Base-by-base conservation (phyloP, 169 alveolate species). In the Babesia divergens region DNA sequence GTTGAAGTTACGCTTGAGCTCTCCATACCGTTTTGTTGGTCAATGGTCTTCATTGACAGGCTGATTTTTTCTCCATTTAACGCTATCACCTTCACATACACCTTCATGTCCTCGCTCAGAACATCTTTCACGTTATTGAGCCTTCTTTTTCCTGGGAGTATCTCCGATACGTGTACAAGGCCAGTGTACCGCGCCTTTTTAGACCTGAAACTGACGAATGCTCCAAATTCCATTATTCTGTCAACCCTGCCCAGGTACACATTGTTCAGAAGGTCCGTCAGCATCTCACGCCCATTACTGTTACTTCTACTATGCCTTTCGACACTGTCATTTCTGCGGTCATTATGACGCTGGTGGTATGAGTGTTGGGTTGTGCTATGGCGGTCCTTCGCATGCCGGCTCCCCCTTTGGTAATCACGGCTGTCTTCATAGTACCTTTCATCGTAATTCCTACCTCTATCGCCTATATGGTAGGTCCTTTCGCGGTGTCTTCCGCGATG, bases 31-130 rank as follows among this genome's bases (percentile, higher is more conserved):
- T 93, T 84, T 9, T 62, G 64, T 37, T 91, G 95, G 69, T 89
- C 92, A 6, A 89, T 92, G n/a, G 85, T 91, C 3, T 91, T 70
- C 95, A 91, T 91, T n/a, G 92, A 77, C 35, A 91, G 77, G 7
- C 90, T 81, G n/a, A 91, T 71, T 51, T 88, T 84, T 14, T 77
- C 74, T n/a, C 85, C 76, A 20, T 62, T 65, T 0, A 72, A 49
- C 0, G 68, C 66, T 22, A 66, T 18, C 6, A 83, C 69, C 66
- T 85, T 65, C 7, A 86, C 86, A 52, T 75, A 69, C 18, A 83
- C 92, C 18, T 46, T 72, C 89, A 67, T 65, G 55, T 74, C 75
- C 18, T 53, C 55, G 11, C 31, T 62, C 28, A 64, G 58, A 16
- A 60, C 44, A 5, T 75, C 83, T 28, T 34, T 60, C 32, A 84